phyloP scores from a whole-genome alignment of 306 rosid genomes.

The Vigna mungo region DNA sequence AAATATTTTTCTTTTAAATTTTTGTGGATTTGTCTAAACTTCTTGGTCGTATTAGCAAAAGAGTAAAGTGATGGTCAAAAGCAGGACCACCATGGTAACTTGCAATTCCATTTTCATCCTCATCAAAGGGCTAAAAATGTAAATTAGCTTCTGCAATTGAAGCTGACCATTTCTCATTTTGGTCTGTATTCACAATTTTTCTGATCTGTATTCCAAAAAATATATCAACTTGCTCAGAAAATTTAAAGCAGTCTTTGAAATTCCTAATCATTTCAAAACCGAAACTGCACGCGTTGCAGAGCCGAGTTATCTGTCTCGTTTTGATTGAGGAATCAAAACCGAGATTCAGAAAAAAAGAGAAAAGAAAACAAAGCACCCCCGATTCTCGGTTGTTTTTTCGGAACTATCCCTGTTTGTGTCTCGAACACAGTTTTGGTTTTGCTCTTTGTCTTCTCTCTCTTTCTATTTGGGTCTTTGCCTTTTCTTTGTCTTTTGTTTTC shows the following conservation, averaged over 20 bases:
- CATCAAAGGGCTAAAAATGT: conserved; percentile 43
- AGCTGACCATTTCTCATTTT: background rate
- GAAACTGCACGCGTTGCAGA: conserved; percentile 46
- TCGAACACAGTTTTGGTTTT: conserved; percentile 1
- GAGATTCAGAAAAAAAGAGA: background rate
- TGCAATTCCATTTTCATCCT: background rate
- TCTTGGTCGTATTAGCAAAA: background rate
- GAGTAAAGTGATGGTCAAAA: conserved; percentile 38
- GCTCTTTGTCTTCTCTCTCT: background rate
- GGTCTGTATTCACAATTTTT: too few species aligned
- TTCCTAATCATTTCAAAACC: background rate
- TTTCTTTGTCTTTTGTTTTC: conserved; percentile 3
- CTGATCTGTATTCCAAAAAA: too few species aligned
- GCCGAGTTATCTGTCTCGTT: conserved; percentile 6
- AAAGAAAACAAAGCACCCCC: background rate
- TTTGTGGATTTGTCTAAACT: too few species aligned
- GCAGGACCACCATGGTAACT: background rate
- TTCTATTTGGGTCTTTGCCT: background rate
- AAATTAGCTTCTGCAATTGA: background rate
- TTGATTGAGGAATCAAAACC: conserved; percentile 44
- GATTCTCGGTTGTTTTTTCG: conserved; percentile 45
- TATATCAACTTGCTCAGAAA: too few species aligned
- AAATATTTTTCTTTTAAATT: too few species aligned
- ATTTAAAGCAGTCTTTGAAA: background rate
- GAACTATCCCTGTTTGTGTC: conserved; percentile 31